Conservation (phyloP, 495 filamentous ascomycete genomes). For the Parachaetomium inaequale region DNA sequence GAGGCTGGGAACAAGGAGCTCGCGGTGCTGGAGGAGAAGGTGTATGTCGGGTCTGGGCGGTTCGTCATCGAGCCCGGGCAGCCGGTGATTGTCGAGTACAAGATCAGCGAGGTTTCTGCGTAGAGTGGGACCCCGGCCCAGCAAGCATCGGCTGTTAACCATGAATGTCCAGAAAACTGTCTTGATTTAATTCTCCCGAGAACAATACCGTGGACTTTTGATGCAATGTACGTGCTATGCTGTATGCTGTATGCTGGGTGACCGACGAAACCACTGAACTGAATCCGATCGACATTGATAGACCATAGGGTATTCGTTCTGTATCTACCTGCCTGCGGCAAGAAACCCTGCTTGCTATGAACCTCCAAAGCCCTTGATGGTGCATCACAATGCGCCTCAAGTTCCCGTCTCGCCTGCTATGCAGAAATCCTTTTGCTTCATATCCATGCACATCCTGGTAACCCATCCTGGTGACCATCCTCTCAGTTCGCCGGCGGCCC, state of each 20-base stretch:
- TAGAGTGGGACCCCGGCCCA: conserved; percentile 13
- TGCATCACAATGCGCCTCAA: neutral
- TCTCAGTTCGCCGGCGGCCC: conserved; percentile 24
- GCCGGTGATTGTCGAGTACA: conserved; percentile 55
- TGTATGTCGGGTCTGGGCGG: conserved; percentile 53
- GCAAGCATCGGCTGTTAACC: too few species aligned
- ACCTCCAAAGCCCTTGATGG: neutral
- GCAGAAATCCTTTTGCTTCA: neutral
- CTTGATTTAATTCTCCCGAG: neutral
- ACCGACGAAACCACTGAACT: neutral
- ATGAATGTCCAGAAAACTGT: too few species aligned
- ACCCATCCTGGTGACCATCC: neutral
- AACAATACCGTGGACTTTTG: neutral
- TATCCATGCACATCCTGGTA: neutral
- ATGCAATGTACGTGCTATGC: neutral
- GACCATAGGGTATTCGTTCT: conserved; percentile 6
- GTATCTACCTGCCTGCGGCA: neutral
- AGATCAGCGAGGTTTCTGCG: conserved; percentile 51
- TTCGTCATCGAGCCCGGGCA: conserved; percentile 55
- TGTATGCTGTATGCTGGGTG: neutral
- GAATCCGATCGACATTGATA: neutral
- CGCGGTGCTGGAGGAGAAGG: conserved; percentile 49
- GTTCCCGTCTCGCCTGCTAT: neutral
- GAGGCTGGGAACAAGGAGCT: conserved; percentile 52
- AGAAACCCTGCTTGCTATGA: neutral